Evolutionary conservation across 140 eudicot genomes (phyloP), one percentile per base, ranked within the genome.

Genomic region (Bidens hawaiensis): DNA sequence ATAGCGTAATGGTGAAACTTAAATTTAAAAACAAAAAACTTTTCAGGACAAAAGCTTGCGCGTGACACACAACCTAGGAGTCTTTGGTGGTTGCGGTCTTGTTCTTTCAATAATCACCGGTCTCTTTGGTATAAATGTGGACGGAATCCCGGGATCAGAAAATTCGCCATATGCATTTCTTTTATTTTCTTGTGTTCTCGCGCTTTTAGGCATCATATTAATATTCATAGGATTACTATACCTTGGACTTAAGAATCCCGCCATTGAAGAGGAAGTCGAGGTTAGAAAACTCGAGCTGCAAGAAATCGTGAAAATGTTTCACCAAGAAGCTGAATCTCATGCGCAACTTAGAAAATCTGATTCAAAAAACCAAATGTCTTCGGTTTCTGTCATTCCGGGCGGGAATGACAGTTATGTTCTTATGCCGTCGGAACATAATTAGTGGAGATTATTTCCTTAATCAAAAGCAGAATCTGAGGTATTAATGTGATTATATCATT

Each of bases 11-110:
- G n/a, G n/a, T n/a, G n/a, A n/a, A n/a, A n/a, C n/a, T n/a, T n/a
- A n/a, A n/a, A n/a, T n/a, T n/a, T n/a, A n/a, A n/a, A n/a, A n/a
- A n/a, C n/a, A n/a, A n/a, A n/a, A n/a, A 36, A 62, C 30, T 69
- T 56, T 55, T 43, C 66, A 81, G 82, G 86, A 81, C 72, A 54
- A 64, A 73, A 81, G 86, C 43, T 54, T 81, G 28, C 74, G 76
- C 0, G 76, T 81, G 50, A 81, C 86, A 6, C 95, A 85, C 34
- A 82, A 85, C 74, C 77, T 85, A n/a, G 95, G 86, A 47, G 95
- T 85, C 10, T 85, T 85, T 49, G 95, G 95, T 7, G 95, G 95
- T 4, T 82, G 95, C 42, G 95, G 95, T 18, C 95, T 85, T 33
- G 79, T 85, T 38, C 87, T 85, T 56, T 79, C 90, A 4, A 77